Percentiles rank a stretch among this genome's conserved stretches.
Evolutionary conservation across 2,329 filamentous ascomycete genomes (phyloP).

Genomic region (Metarhizium guizhouense): DNA sequence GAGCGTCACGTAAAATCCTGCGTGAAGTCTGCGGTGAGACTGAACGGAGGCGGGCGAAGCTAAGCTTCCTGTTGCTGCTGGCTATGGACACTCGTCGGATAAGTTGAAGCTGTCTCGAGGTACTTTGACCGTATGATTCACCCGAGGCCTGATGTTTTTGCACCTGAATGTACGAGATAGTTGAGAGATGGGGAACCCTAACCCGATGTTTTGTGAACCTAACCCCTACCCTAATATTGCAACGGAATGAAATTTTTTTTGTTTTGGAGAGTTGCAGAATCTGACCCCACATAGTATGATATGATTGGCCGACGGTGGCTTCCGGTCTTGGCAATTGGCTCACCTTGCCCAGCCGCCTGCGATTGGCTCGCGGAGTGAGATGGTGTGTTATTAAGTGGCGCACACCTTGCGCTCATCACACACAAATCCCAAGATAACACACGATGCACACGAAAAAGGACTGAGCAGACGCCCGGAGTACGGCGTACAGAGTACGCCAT

Average conservation of each 20-base stretch:
- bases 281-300: neutral
- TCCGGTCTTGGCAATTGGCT: neutral
- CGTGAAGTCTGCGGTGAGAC: neutral
- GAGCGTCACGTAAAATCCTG: neutral
- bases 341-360: neutral
- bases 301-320: neutral
- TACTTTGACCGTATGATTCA: neutral
- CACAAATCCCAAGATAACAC: too few species aligned
- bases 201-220: neutral
- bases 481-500: too few species aligned
- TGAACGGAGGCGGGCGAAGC: neutral
- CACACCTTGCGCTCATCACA: too few species aligned
- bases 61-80: neutral
- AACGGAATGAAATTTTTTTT: neutral
- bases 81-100: neutral
- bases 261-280: neutral
- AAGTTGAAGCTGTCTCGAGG: too few species aligned
- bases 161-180: neutral
- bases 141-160: neutral
- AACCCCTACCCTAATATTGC: constrained; percentile 2
- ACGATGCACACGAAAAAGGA: too few species aligned
- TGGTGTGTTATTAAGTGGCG: too few species aligned
- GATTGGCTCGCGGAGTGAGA: neutral
- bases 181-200: neutral
- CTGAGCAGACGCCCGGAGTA: too few species aligned